phyloP scores from a whole-genome alignment of 176 grass and related monocot species.

The Elaeis guineensis region DNA sequence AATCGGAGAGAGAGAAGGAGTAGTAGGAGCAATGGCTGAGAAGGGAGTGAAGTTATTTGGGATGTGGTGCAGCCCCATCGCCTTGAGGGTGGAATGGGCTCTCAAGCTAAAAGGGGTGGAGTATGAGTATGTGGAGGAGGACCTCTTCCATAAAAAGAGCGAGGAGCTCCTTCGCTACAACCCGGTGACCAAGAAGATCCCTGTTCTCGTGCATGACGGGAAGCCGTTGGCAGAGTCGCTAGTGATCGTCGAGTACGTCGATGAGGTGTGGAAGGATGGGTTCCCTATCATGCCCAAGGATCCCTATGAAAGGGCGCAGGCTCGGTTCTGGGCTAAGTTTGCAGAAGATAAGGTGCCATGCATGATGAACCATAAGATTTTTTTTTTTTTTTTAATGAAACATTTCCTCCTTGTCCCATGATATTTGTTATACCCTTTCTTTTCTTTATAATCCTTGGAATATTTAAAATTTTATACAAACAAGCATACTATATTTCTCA shows the following conservation, averaged over 20 bases:
- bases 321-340: slow-evolving; percentile 49
- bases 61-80: slow-evolving; percentile 48
- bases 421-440: too few relatives aligned
- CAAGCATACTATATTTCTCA: too few relatives aligned
- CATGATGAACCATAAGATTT: not conserved
- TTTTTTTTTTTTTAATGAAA: too few relatives aligned
- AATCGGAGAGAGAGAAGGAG: not conserved
- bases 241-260: slow-evolving; percentile 47
- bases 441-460: too few relatives aligned
- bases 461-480: too few relatives aligned
- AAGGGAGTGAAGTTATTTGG: slow-evolving; percentile 47
- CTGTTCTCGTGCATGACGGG: slow-evolving; percentile 49
- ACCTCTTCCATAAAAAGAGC: slow-evolving; percentile 40
- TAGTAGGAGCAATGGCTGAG: slow-evolving; percentile 32
- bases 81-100: slow-evolving; percentile 38
- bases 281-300: slow-evolving; percentile 49
- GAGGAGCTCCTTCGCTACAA: slow-evolving; percentile 43
- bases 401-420: too few relatives aligned
- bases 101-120: slow-evolving; percentile 49
- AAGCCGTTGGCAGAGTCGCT: slow-evolving; percentile 21
- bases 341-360: slow-evolving; percentile 37
- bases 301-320: slow-evolving; percentile 39
- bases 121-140: slow-evolving; percentile 57
- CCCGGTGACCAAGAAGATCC: slow-evolving; percentile 52
- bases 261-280: slow-evolving; percentile 44